Percentiles rank a stretch among this genome's conserved stretches.
Evolutionary conservation across 768 basidiomycete genomes (phyloP).

Genomic region (Ramaria sp.): DNA sequence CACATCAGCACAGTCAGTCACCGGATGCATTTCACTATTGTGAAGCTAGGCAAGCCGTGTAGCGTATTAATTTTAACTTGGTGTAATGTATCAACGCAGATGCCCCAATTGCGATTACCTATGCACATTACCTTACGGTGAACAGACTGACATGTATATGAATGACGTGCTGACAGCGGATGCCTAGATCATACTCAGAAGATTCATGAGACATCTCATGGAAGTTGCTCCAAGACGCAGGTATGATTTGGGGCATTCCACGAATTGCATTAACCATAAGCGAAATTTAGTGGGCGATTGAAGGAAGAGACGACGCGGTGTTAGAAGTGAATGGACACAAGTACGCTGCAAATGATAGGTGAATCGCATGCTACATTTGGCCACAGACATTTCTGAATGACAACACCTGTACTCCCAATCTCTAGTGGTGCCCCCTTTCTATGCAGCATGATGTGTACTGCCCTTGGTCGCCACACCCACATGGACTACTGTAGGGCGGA

Average conservation of each 20-base stretch:
- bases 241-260: not conserved
- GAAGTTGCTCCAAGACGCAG: conserved; percentile 14
- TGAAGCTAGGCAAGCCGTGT: conserved; percentile 29
- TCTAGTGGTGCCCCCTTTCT: conserved; percentile 56
- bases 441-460: conserved; percentile 45
- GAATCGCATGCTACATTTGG: not conserved
- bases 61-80: not conserved
- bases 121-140: conserved; percentile 47
- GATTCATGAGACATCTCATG: conserved; percentile 54
- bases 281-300: conserved; percentile 41
- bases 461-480: conserved; percentile 48
- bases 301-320: conserved; percentile 37
- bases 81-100: conserved; percentile 17
- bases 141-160: not conserved
- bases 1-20: conserved; percentile 39
- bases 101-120: conserved; percentile 49
- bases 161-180: not conserved
- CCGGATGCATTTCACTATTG: conserved; percentile 42
- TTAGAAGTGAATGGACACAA: conserved; percentile 46
- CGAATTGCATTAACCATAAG: not conserved
- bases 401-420: conserved; percentile 26
- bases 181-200: conserved; percentile 43
- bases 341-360: conserved; percentile 18
- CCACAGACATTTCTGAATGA: not conserved
- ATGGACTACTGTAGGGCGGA: conserved; percentile 43